Percentiles rank a stretch among this genome's conserved stretches.
These are phyloP conservation scores for Isabelozyma heimii DNA, from an alignment of 805 yeast species.

Conservation along the genomic window DNA sequence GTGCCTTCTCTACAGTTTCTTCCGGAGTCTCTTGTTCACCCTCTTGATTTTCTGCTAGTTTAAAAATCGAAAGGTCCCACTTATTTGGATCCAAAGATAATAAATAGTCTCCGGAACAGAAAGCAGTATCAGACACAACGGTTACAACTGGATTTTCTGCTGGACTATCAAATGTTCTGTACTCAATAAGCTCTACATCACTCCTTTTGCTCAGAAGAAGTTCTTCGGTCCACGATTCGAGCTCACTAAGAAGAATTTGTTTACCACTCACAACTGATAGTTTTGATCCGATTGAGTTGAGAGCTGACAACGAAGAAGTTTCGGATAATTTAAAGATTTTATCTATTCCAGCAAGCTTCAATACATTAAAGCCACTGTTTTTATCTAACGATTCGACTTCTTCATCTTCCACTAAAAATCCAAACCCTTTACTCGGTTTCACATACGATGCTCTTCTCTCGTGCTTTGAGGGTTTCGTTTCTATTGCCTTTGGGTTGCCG, in stretches of 20 bases:
- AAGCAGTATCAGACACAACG: neutral
- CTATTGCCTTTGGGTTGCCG: neutral
- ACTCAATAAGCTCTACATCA: neutral
- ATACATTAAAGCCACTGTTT: neutral
- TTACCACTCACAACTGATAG: neutral
- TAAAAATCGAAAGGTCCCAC: neutral
- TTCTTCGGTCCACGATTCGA: neutral
- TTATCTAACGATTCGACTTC: neutral
- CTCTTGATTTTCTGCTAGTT: neutral
- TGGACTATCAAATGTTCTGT: neutral
- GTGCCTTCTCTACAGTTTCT: neutral
- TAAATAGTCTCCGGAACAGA: neutral
- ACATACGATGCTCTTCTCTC: conserved; percentile 5
- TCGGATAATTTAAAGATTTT: neutral
- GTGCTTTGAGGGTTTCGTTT: neutral
- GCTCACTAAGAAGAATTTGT: neutral
- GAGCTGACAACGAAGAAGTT: neutral
- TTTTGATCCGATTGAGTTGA: neutral
- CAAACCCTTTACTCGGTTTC: conserved; percentile 27
- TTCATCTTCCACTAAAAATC: conserved; percentile 4
- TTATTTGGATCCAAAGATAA: neutral
- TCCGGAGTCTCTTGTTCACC: neutral
- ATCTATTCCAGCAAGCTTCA: neutral
- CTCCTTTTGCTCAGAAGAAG: neutral
- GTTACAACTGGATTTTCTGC: neutral